Conservation (phyloP, 306 rosid genomes). For the Sphenostylis stenocarpa region DNA sequence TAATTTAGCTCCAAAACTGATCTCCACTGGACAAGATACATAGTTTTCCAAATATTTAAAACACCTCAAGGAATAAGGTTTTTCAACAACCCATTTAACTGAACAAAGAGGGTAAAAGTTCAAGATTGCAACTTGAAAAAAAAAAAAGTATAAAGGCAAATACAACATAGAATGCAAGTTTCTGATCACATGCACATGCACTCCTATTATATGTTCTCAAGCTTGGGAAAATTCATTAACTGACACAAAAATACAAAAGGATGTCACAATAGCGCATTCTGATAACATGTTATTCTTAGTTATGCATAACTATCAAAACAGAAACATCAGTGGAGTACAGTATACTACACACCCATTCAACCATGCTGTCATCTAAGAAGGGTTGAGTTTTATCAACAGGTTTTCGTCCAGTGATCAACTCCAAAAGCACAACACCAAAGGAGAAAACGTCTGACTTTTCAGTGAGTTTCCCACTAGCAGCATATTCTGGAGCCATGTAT, state of each 20-base stretch:
- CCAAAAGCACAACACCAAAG: conserved; percentile 71
- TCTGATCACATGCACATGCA: not conserved
- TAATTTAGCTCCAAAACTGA: not conserved
- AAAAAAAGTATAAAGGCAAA: not conserved
- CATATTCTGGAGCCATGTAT: conserved; percentile 75
- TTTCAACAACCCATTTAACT: not conserved
- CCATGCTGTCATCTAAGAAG: conserved; percentile 62
- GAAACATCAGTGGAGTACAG: conserved; percentile 1
- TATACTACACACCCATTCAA: conserved; percentile 63
- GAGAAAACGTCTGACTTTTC: conserved; percentile 72
- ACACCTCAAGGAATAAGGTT: not conserved
- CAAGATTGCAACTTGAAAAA: not conserved
- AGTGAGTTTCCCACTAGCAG: conserved; percentile 67
- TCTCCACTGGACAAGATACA: not conserved
- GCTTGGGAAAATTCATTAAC: not conserved
- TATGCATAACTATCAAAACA: not conserved
- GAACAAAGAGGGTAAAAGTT: not conserved
- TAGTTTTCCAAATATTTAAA: conserved; percentile 9
- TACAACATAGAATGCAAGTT: not conserved
- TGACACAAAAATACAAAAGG: not conserved
- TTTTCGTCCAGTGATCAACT: conserved; percentile 59
- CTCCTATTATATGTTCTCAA: not conserved
- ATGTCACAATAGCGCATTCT: not conserved
- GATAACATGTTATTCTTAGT: not conserved
- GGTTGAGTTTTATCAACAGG: conserved; percentile 51